A percentile compares a stretch with the other conserved stretches of the same genome.
Conservation (phyloP, 495 filamentous ascomycete species). For the Penicillium malachiteum region DNA sequence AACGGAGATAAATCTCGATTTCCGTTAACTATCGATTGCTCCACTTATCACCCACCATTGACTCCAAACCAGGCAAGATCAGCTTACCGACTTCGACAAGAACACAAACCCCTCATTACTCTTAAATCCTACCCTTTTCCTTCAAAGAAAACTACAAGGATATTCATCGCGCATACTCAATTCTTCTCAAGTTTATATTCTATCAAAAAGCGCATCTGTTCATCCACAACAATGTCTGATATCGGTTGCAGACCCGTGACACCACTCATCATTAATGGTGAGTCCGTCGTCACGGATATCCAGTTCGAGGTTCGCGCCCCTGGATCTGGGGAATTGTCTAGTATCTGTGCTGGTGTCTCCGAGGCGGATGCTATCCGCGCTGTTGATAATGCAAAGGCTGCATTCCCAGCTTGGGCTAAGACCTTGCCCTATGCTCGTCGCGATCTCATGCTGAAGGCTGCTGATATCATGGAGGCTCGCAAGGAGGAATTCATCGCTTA, state of each 20-base stretch:
- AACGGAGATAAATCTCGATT: constrained; percentile 8
- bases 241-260: constrained; percentile 34
- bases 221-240: not conserved
- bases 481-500: constrained; percentile 61
- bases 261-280: constrained; percentile 73
- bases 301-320: constrained; percentile 71
- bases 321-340: constrained; percentile 57
- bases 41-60: constrained; percentile 8
- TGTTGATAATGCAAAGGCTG: constrained; percentile 56
- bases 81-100: constrained; percentile 8
- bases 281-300: constrained; percentile 57
- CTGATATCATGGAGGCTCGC: constrained; percentile 63
- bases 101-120: constrained; percentile 10
- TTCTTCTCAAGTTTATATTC: too few relatives aligned
- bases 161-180: too few relatives aligned
- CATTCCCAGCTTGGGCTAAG: constrained; percentile 70
- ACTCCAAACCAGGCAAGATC: constrained; percentile 15
- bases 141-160: too few relatives aligned
- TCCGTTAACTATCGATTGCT: not conserved
- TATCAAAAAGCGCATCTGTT: not conserved
- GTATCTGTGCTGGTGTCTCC: constrained; percentile 61
- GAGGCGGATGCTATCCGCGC: constrained; percentile 66
- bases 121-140: not conserved
- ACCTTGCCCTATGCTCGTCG: constrained; percentile 61
- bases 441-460: constrained; percentile 69